These are phyloP conservation scores for Candida jianshihensis DNA, from an alignment of 805 yeast genomes.

Conservation along the genomic window DNA sequence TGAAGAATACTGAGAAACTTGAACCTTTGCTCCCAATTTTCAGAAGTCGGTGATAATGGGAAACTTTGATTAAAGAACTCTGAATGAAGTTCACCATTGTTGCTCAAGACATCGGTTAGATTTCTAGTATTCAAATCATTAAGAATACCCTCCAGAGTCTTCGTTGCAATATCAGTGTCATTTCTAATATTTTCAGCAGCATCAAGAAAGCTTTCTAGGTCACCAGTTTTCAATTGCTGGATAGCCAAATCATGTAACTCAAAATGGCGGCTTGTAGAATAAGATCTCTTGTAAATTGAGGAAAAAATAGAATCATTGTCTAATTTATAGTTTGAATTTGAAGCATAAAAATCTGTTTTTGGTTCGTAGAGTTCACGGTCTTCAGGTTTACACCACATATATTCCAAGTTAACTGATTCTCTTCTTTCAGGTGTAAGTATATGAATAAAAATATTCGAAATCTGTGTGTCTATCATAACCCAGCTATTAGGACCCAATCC, in stretches of 20 bases:
- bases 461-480: constrained; percentile 69
- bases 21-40: constrained; percentile 12
- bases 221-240: constrained; percentile 10
- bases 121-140: constrained; percentile 1
- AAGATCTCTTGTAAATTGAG: constrained; percentile 37
- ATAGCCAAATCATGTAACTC: constrained; percentile 7
- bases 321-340: too few species aligned
- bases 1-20: constrained; percentile 9
- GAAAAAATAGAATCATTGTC: constrained; percentile 35
- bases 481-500: constrained; percentile 62
- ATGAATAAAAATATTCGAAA: constrained; percentile 63
- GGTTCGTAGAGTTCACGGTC: constrained; percentile 24
- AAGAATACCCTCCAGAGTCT: constrained; percentile 4
- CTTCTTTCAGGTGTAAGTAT: constrained; percentile 68
- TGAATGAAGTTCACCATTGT: background rate
- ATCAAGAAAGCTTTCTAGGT: constrained; percentile 4
- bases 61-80: constrained; percentile 7
- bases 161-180: constrained; percentile 5
- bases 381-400: constrained; percentile 42
- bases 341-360: background rate
- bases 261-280: constrained; percentile 18
- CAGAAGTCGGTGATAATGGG: constrained; percentile 13
- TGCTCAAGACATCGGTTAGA: constrained; percentile 1
- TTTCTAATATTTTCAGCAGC: constrained; percentile 2
- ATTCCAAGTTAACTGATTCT: constrained; percentile 60